These are phyloP conservation scores for Spatholobus suberectus DNA, from an alignment of 306 rosid genomes.

Conservation along the genomic window DNA sequence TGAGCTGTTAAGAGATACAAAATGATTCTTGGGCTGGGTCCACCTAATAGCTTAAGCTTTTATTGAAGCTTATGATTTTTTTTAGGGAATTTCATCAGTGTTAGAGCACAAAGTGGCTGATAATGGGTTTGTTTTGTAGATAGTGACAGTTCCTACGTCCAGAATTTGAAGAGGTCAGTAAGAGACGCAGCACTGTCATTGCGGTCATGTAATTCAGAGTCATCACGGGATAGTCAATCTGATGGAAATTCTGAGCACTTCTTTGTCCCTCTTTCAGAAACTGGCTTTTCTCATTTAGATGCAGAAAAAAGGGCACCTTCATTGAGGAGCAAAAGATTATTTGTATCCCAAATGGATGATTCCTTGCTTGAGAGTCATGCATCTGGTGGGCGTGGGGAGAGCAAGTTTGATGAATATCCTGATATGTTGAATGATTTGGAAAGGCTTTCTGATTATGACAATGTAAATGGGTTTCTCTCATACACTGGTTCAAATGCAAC, in stretches of 20 bases:
- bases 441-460: conserved; percentile 74
- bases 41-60: conserved; percentile 14
- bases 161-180: conserved; percentile 85
- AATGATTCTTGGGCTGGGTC: not conserved
- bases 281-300: conserved; percentile 71
- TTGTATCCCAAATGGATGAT: conserved; percentile 60
- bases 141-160: conserved; percentile 61
- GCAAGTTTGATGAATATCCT: conserved; percentile 60
- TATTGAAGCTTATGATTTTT: conserved; percentile 39
- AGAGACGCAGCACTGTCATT: conserved; percentile 88
- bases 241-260: conserved; percentile 90
- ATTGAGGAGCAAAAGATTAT: conserved; percentile 71
- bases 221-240: conserved; percentile 72
- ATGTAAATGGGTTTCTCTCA: conserved; percentile 84
- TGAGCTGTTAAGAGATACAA: conserved; percentile 23
- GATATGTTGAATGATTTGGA: conserved; percentile 72
- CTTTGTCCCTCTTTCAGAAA: conserved; percentile 80
- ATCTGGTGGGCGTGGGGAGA: conserved; percentile 56
- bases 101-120: conserved; percentile 27
- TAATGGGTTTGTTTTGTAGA: conserved; percentile 42
- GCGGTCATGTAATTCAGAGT: conserved; percentile 61
- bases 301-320: conserved; percentile 70
- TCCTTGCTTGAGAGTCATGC: conserved; percentile 57
- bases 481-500: conserved; percentile 70
- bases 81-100: conserved; percentile 28